Percentiles rank a stretch among this genome's conserved stretches.
Evolutionary conservation across 257 asterid species (phyloP).

Genomic region (Echites panduratus): DNA sequence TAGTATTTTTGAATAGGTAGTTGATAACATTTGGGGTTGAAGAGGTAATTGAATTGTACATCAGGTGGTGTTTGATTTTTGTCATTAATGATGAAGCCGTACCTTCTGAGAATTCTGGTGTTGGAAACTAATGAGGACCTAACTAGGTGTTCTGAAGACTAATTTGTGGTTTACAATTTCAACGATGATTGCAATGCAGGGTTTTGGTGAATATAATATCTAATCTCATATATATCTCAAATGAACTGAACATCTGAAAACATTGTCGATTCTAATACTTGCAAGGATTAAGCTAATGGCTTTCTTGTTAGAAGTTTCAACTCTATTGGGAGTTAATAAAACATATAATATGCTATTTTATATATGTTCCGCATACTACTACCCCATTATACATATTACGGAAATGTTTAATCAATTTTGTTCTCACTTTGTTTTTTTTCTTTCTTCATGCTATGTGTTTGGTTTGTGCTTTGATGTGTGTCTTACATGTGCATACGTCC

Average conservation of each 20-base stretch:
- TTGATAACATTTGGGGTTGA: no score
- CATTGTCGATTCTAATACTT: not conserved
- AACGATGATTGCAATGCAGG: not conserved
- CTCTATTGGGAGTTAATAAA: not conserved
- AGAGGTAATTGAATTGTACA: not conserved
- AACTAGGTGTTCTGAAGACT: not conserved
- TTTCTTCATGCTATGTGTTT: not conserved
- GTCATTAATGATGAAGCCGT: not conserved
- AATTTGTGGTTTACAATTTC: not conserved
- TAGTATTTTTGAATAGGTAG: not conserved
- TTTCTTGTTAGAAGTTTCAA: not conserved
- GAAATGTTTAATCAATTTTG: not conserved
- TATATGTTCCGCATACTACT: not conserved
- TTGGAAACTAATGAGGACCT: not conserved
- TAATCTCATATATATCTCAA: not conserved
- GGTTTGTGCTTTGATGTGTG: not conserved
- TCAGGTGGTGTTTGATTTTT: conserved; percentile 15
- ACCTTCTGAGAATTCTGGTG: not conserved
- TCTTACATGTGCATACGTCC: not conserved
- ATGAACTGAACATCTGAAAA: not conserved
- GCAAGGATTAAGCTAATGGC: not conserved
- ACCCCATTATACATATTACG: no score
- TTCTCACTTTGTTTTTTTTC: not conserved
- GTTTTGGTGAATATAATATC: not conserved
- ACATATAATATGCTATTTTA: not conserved